Percentiles rank a stretch among this genome's conserved stretches.
Conservation (phyloP, 2,329 filamentous ascomycete species). For the Aspergillus calidoustus region DNA sequence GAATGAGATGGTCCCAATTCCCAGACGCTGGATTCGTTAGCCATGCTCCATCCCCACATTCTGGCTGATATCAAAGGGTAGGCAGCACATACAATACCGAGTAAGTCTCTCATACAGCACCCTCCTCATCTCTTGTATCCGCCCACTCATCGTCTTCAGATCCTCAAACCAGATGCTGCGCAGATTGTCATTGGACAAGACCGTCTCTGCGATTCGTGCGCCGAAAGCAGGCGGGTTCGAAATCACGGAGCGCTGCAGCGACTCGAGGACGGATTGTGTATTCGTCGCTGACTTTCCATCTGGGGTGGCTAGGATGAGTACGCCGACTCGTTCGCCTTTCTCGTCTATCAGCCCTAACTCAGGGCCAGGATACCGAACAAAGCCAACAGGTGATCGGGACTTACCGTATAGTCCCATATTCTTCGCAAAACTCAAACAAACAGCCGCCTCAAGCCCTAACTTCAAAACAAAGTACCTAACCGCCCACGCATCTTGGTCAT, state of each 20-base stretch:
- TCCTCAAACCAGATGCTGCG: constrained; percentile 90
- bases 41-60: constrained; percentile 34
- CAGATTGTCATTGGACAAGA: constrained; percentile 76
- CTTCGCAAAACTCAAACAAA: constrained; percentile 64
- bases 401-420: constrained; percentile 45
- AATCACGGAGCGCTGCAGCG: constrained; percentile 69
- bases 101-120: constrained; percentile 66
- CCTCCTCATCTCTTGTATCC: constrained; percentile 88
- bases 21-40: constrained; percentile 73
- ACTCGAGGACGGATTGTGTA: constrained; percentile 20
- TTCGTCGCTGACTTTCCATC: constrained; percentile 12
- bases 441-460: constrained; percentile 71
- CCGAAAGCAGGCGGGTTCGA: constrained; percentile 93
- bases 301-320: constrained; percentile 6
- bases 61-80: background rate
- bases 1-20: constrained; percentile 59
- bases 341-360: background rate
- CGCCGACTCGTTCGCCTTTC: constrained; percentile 22
- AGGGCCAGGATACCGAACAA: constrained; percentile 42
- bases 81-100: background rate
- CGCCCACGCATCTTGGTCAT: constrained; percentile 34
- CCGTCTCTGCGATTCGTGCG: constrained; percentile 77
- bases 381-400: background rate
- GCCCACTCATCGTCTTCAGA: constrained; percentile 84
- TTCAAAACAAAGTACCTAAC: constrained; percentile 50